A percentile compares a stretch with the other conserved stretches of the same genome.
These are phyloP conservation scores for Mortierella alpina DNA, from an alignment of 192 early-diverging fungal genomes.

Conservation along the genomic window DNA sequence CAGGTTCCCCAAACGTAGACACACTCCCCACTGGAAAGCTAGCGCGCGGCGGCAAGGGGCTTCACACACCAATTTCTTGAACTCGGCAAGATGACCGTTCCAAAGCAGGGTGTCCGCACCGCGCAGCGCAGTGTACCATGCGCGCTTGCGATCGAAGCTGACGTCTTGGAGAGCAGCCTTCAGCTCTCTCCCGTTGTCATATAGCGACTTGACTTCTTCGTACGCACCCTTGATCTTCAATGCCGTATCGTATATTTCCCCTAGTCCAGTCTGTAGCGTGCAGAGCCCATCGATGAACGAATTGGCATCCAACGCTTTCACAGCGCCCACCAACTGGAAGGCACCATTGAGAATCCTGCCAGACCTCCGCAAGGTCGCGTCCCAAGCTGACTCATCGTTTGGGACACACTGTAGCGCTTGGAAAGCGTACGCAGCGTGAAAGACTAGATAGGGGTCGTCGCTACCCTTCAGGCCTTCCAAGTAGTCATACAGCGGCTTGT, in stretches of 20 bases:
- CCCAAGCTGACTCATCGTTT: neutral
- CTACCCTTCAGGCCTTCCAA: neutral
- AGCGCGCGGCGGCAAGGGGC: constrained; percentile 5
- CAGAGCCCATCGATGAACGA: neutral
- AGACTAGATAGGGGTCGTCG: constrained; percentile 7
- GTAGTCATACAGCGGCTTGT: constrained; percentile 1
- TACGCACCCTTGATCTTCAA: neutral
- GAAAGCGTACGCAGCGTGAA: constrained; percentile 4
- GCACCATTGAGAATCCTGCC: neutral
- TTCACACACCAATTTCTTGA: neutral
- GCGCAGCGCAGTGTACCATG: constrained; percentile 8
- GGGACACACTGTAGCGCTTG: constrained; percentile 8
- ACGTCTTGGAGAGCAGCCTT: neutral
- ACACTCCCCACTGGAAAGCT: neutral
- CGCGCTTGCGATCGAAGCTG: neutral
- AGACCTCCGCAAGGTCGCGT: neutral
- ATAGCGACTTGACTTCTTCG: neutral
- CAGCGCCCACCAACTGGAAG: neutral
- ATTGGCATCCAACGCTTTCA: neutral
- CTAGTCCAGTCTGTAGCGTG: neutral
- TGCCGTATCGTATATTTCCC: neutral
- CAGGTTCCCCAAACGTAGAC: neutral
- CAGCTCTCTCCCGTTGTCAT: neutral
- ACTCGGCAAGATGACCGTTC: neutral
- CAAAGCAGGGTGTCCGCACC: neutral